Evolutionary conservation across 2,329 filamentous ascomycete species (phyloP).

Genomic region (Diaporthe helianthi): DNA sequence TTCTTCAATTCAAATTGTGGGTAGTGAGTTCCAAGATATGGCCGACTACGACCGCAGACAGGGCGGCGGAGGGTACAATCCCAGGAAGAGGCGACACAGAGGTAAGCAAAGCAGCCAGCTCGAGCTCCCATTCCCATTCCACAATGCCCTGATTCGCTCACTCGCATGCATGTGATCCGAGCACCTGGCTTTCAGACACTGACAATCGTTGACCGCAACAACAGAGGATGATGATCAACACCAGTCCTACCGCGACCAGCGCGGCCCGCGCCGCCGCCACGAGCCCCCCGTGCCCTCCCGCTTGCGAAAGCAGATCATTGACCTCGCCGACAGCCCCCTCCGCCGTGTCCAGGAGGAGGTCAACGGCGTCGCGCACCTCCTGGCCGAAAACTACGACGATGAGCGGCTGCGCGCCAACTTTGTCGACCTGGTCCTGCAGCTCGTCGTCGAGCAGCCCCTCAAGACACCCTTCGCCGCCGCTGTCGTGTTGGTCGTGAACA

Average conservation of each 20-base stretch:
- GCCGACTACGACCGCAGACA: slow-evolving; percentile 66
- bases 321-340: slow-evolving; percentile 82
- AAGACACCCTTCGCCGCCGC: slow-evolving; percentile 96
- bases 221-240: slow-evolving; percentile 69
- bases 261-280: slow-evolving; percentile 75
- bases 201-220: slow-evolving; percentile 25
- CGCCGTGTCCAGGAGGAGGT: slow-evolving; percentile 82
- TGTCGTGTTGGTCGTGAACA: slow-evolving; percentile 80
- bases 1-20: background rate
- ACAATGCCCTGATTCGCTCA: background rate
- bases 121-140: background rate
- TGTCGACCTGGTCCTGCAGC: slow-evolving; percentile 74
- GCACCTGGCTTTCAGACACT: background rate
- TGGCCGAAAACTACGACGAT: slow-evolving; percentile 87
- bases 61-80: slow-evolving; percentile 60
- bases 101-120: slow-evolving; percentile 54
- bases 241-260: slow-evolving; percentile 64
- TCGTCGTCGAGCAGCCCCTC: slow-evolving; percentile 89
- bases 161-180: background rate
- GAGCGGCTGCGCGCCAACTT: slow-evolving; percentile 77
- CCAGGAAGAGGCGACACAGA: slow-evolving; percentile 81
- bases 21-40: slow-evolving; percentile 49
- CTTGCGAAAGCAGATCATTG: slow-evolving; percentile 79
- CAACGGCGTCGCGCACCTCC: slow-evolving; percentile 73
- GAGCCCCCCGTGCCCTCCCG: slow-evolving; percentile 73